Percentiles rank a stretch among this genome's conserved stretches.
phyloP scores from a whole-genome alignment of 164 flowering plant species.

The Hamamelis virginiana region DNA sequence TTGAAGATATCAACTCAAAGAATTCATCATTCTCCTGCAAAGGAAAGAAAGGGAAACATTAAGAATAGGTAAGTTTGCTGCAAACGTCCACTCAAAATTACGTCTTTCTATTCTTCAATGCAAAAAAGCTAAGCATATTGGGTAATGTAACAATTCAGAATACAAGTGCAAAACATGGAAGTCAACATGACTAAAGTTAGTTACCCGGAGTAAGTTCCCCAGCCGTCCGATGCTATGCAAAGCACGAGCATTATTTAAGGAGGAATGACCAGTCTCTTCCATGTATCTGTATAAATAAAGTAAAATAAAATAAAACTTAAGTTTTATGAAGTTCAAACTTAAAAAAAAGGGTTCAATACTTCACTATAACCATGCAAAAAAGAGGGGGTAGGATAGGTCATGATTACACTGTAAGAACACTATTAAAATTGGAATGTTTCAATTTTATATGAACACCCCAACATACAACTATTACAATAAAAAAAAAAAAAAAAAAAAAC shows the following conservation, averaged over 20 bases:
- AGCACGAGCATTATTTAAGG: conserved; percentile 57
- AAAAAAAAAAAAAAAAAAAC: no score
- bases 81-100: background rate
- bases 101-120: background rate
- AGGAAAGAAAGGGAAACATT: background rate
- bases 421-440: no score
- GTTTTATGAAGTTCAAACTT: no score
- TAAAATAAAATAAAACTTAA: background rate
- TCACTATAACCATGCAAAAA: background rate
- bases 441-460: no score
- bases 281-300: conserved; percentile 51
- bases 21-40: conserved; percentile 94
- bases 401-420: background rate
- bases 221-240: conserved; percentile 77
- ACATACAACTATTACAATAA: no score
- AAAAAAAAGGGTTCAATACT: background rate
- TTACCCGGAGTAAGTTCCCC: conserved; percentile 78
- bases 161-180: background rate
- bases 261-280: conserved; percentile 59
- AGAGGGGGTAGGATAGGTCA: background rate
- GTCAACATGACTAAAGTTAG: background rate
- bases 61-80: background rate
- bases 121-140: background rate
- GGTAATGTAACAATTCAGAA: background rate
- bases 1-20: conserved; percentile 81